Percentiles rank a stretch among this genome's conserved stretches.
These are phyloP conservation scores for Anthracocystis panici-leucophaei DNA, from an alignment of 1,284 basidiomycete species.

Conservation along the genomic window DNA sequence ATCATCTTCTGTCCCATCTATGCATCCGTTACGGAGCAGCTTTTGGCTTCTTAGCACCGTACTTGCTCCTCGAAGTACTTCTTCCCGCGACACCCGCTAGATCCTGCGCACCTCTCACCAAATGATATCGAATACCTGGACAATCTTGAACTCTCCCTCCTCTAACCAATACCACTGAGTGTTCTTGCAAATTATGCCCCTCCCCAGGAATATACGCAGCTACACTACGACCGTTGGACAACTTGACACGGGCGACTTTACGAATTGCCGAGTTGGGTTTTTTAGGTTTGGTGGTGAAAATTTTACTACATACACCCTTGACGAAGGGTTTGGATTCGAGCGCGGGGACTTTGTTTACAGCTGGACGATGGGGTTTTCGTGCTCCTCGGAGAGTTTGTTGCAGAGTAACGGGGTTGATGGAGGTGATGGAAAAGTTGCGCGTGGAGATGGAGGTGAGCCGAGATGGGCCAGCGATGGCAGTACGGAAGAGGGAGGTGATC, in stretches of 20 bases:
- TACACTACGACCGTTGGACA: constrained; percentile 87
- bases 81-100: constrained; percentile 90
- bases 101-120: constrained; percentile 92
- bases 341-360: constrained; percentile 67
- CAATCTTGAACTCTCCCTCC: constrained; percentile 97
- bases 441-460: constrained; percentile 11
- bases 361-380: constrained; percentile 68
- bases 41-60: constrained; percentile 91
- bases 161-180: constrained; percentile 91
- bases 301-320: constrained; percentile 67
- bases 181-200: constrained; percentile 97
- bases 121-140: constrained; percentile 81
- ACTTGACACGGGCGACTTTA: constrained; percentile 93
- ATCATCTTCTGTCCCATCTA: too few species aligned
- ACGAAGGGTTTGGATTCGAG: constrained; percentile 67
- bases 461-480: constrained; percentile 31
- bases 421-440: constrained; percentile 54
- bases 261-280: constrained; percentile 99
- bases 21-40: too few species aligned
- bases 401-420: constrained; percentile 56
- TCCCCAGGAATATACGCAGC: constrained; percentile 97
- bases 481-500: constrained; percentile 25
- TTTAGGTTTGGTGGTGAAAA: constrained; percentile 79
- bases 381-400: constrained; percentile 68
- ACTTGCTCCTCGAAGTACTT: constrained; percentile 85